These are phyloP conservation scores for Phytomonas serpens DNA, from an alignment of 208 protist genomes.

Conservation along the genomic window DNA sequence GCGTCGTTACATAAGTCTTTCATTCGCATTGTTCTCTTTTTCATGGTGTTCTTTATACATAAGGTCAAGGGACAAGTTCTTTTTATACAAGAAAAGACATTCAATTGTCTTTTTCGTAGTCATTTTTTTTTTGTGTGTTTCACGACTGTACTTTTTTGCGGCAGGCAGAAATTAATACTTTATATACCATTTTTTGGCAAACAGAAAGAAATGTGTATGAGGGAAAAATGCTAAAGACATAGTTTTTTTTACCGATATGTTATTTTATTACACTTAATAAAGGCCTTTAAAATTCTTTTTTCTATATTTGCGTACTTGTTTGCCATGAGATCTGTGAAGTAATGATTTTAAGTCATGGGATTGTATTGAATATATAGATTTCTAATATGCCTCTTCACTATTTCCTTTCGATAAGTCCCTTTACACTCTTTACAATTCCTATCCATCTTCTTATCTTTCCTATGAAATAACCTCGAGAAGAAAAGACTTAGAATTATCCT, in stretches of 20 bases:
- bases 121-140: not conserved
- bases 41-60: not conserved
- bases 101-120: not conserved
- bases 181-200: not conserved
- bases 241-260: not conserved
- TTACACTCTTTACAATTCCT: not conserved
- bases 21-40: not conserved
- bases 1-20: not conserved
- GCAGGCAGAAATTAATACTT: not conserved
- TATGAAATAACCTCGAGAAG: not conserved
- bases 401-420: not conserved
- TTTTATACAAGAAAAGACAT: not conserved
- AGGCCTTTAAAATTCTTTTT: not conserved
- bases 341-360: not conserved
- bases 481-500: not conserved
- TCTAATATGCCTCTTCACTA: slow-evolving; percentile 8
- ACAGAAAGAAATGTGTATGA: not conserved
- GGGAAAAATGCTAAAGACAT: not conserved
- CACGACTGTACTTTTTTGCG: not conserved
- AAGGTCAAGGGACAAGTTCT: not conserved
- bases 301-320: not conserved
- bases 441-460: not conserved
- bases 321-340: not conserved
- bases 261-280: not conserved
- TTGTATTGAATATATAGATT: not conserved